A percentile compares a stretch with the other conserved stretches of the same genome.
Evolutionary conservation across 768 basidiomycete genomes (phyloP).

Genomic region (Kondoa malvinella): DNA sequence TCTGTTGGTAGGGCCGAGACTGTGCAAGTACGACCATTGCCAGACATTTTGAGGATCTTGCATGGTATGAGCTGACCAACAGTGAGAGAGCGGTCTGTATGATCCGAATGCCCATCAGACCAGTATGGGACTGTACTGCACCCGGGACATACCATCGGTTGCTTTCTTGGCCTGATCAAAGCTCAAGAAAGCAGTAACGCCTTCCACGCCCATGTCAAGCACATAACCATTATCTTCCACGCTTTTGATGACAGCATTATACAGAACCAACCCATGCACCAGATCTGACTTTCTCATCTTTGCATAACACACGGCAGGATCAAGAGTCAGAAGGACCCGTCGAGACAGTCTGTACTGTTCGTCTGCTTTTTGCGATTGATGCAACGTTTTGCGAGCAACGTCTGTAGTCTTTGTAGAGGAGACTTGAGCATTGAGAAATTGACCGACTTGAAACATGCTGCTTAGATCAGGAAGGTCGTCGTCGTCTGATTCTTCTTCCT

Average conservation of each 20-base stretch:
- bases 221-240: constrained; percentile 90
- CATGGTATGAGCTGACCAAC: constrained; percentile 54
- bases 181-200: constrained; percentile 65
- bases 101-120: too few relatives aligned
- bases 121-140: neutral
- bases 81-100: constrained; percentile 33
- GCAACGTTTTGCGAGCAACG: constrained; percentile 40
- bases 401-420: constrained; percentile 50
- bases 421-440: constrained; percentile 68
- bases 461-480: constrained; percentile 46
- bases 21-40: constrained; percentile 62
- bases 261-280: constrained; percentile 43
- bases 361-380: constrained; percentile 45
- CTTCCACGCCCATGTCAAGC: constrained; percentile 62
- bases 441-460: constrained; percentile 63
- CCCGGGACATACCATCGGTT: constrained; percentile 16
- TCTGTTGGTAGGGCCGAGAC: constrained; percentile 43
- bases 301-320: constrained; percentile 67
- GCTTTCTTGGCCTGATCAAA: constrained; percentile 50
- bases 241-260: constrained; percentile 50
- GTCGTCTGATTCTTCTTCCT: constrained; percentile 26
- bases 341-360: constrained; percentile 50
- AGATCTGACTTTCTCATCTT: constrained; percentile 65
- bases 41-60: constrained; percentile 49
- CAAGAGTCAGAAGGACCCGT: constrained; percentile 66